Percentiles rank a stretch among this genome's conserved stretches.
Evolutionary conservation across 176 grass and related monocot species (phyloP).

Genomic region (Oryza meyeriana): DNA sequence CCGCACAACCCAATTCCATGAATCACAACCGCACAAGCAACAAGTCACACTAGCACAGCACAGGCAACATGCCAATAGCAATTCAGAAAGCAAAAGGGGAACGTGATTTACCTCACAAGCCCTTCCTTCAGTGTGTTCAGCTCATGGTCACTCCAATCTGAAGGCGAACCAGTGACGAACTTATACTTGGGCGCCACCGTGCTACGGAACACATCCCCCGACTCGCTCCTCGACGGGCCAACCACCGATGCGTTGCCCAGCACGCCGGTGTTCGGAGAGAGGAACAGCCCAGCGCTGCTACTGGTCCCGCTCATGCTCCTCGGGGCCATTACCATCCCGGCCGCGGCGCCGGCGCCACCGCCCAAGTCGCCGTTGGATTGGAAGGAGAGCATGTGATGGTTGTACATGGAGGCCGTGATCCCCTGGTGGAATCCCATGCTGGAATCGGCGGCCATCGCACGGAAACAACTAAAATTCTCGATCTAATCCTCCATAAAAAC

Average conservation of each 20-base stretch:
- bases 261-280: conserved; percentile 38
- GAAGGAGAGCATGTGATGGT: conserved; percentile 84
- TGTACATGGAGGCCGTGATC: conserved; percentile 58
- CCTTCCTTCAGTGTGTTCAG: conserved; percentile 65
- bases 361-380: conserved; percentile 49
- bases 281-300: conserved; percentile 41
- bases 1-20: background rate
- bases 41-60: background rate
- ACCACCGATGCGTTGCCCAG: conserved; percentile 38
- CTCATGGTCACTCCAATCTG: conserved; percentile 71
- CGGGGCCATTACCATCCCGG: conserved; percentile 39
- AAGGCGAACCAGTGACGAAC: conserved; percentile 50
- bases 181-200: conserved; percentile 50
- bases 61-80: background rate
- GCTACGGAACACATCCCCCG: conserved; percentile 41
- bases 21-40: conserved; percentile 18
- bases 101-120: conserved; percentile 48
- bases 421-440: conserved; percentile 84
- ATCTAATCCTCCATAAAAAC: conserved; percentile 31
- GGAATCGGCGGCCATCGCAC: conserved; percentile 73
- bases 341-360: conserved; percentile 16
- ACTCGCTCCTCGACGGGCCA: conserved; percentile 51
- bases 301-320: conserved; percentile 35
- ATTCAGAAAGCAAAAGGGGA: background rate
- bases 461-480: conserved; percentile 19